Evolutionary conservation across 2,329 filamentous ascomycete genomes (phyloP).

Genomic region (Colletotrichum spinosum): DNA sequence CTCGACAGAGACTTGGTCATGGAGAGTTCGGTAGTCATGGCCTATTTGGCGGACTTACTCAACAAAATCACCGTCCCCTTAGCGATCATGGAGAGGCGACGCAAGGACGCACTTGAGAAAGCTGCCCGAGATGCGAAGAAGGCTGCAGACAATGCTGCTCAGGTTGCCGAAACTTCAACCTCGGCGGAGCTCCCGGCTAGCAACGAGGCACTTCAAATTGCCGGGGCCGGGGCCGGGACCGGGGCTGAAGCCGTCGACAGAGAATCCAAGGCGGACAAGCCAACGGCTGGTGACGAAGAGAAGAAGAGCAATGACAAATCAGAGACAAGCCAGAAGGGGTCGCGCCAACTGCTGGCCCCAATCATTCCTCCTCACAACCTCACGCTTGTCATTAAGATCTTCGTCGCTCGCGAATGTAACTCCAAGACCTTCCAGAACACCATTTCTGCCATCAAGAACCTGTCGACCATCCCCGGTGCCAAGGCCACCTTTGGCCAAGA

Average conservation of each 20-base stretch:
- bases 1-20: constrained; percentile 95
- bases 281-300: background rate
- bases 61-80: constrained; percentile 91
- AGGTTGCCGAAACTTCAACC: constrained; percentile 24
- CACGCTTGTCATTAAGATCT: constrained; percentile 93
- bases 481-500: constrained; percentile 94
- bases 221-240: constrained; percentile 34
- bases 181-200: constrained; percentile 36
- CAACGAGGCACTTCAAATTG: constrained; percentile 40
- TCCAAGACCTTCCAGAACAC: constrained; percentile 99
- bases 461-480: constrained; percentile 91
- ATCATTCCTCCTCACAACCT: constrained; percentile 90
- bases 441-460: constrained; percentile 97
- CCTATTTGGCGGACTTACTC: constrained; percentile 86
- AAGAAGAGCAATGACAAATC: constrained; percentile 54
- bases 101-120: constrained; percentile 75
- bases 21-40: constrained; percentile 97
- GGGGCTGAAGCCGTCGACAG: constrained; percentile 24
- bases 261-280: constrained; percentile 6
- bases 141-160: constrained; percentile 39
- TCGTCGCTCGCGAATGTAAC: constrained; percentile 95
- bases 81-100: constrained; percentile 83
- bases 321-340: constrained; percentile 58
- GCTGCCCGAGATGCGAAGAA: constrained; percentile 50
- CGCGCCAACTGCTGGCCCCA: constrained; percentile 78